These are phyloP conservation scores for Bipolaris cookei DNA, from an alignment of 2,329 filamentous ascomycete species.

Conservation along the genomic window DNA sequence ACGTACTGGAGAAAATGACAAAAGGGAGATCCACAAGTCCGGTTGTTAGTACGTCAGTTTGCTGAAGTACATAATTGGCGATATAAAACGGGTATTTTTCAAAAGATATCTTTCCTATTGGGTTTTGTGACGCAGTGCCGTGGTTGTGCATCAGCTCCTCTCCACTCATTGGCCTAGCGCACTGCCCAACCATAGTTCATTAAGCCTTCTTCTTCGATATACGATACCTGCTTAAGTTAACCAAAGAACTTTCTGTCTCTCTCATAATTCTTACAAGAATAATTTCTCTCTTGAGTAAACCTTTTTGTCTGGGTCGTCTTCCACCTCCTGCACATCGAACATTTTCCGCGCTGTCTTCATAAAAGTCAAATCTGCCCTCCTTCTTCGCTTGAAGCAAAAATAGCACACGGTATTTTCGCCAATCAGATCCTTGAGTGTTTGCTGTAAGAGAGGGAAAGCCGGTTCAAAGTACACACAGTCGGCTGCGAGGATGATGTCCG, in stretches of 20 bases:
- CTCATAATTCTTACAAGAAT: slow-evolving; percentile 52
- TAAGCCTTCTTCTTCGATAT: slow-evolving; percentile 27
- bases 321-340: slow-evolving; percentile 56
- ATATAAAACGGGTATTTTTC: neutral
- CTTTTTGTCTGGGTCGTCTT: slow-evolving; percentile 57
- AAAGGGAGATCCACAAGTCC: neutral
- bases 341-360: slow-evolving; percentile 58
- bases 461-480: slow-evolving; percentile 85
- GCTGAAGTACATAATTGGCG: neutral
- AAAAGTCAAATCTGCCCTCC: slow-evolving; percentile 68
- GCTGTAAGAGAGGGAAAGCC: slow-evolving; percentile 84
- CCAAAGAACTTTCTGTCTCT: neutral
- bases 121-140: too few relatives aligned
- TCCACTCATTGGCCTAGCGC: neutral
- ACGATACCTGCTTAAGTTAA: slow-evolving; percentile 24
- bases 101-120: neutral
- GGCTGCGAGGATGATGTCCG: slow-evolving; percentile 80
- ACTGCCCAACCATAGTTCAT: slow-evolving; percentile 1
- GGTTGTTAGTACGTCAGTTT: neutral
- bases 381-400: slow-evolving; percentile 95
- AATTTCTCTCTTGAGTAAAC: slow-evolving; percentile 57
- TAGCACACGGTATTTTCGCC: slow-evolving; percentile 70
- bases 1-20: neutral
- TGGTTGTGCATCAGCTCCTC: neutral
- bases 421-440: slow-evolving; percentile 77